Evolutionary conservation across 75 land plant species (phyloP).

Genomic region (Sequoia sempervirens): DNA sequence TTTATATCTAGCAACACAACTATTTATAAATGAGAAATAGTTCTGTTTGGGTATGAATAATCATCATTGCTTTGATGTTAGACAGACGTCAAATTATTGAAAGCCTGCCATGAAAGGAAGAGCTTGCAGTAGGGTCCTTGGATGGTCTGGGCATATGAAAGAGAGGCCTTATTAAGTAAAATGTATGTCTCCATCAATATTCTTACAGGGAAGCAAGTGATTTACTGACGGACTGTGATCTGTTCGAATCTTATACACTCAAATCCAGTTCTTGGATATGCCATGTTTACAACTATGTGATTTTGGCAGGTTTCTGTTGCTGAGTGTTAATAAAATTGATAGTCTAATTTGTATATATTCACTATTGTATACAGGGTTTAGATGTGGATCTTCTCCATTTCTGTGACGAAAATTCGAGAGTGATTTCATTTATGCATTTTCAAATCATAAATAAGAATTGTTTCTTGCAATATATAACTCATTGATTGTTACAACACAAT

Average conservation of each 20-base stretch:
- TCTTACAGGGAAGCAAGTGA: background rate
- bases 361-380: background rate
- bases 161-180: background rate
- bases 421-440: background rate
- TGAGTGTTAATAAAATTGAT: background rate
- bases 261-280: background rate
- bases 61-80: background rate
- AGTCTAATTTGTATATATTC: background rate
- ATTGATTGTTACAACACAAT: background rate
- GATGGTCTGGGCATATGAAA: background rate
- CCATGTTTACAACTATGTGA: background rate
- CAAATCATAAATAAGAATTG: background rate
- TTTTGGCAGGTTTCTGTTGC: background rate
- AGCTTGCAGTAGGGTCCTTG: background rate
- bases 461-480: background rate
- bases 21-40: background rate
- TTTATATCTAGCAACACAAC: background rate
- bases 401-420: background rate
- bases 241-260: background rate
- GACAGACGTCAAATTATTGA: slow-evolving; percentile 4
- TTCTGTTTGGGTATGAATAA: background rate
- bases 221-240: background rate
- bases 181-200: background rate
- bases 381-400: background rate
- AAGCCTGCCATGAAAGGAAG: slow-evolving; percentile 10